Evolutionary conservation across 1,139 yeast species (phyloP).

Genomic region (Diutina neorugosa): DNA sequence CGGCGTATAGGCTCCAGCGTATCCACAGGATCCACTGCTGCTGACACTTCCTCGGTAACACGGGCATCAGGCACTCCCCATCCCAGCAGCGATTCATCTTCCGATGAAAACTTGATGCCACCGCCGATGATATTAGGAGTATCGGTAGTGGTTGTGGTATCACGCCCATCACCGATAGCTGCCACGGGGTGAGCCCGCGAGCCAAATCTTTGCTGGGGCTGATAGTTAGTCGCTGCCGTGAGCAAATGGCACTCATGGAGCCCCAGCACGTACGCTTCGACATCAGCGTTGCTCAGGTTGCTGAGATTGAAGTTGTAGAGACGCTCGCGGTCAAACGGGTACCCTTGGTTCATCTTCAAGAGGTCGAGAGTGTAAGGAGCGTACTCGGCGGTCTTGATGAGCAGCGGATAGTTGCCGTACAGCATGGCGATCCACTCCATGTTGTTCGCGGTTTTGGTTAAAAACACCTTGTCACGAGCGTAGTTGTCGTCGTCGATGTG

Average conservation of each 20-base stretch:
- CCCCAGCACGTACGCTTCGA: neutral
- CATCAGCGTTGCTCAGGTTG: neutral
- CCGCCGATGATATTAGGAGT: neutral
- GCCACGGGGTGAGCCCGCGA: neutral
- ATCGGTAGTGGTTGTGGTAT: neutral
- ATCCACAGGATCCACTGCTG: neutral
- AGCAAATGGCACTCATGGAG: neutral
- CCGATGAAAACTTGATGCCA: neutral
- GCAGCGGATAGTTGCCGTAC: slow-evolving; percentile 60
- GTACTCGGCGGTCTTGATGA: slow-evolving; percentile 69
- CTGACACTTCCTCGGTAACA: neutral
- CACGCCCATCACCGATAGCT: neutral
- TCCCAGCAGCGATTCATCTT: neutral
- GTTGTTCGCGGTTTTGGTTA: slow-evolving; percentile 51
- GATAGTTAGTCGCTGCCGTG: neutral
- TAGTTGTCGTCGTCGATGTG: slow-evolving; percentile 25
- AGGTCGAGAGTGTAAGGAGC: slow-evolving; percentile 29
- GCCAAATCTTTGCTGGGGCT: neutral
- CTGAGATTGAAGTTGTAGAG: neutral
- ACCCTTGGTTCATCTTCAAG: neutral
- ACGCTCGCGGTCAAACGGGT: neutral
- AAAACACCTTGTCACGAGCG: slow-evolving; percentile 23
- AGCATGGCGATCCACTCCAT: slow-evolving; percentile 83
- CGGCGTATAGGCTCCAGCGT: neutral
- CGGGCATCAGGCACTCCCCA: neutral